These are phyloP conservation scores for Phytopythium oedochilum DNA, from an alignment of 352 stramenopile genomes.

Conservation along the genomic window DNA sequence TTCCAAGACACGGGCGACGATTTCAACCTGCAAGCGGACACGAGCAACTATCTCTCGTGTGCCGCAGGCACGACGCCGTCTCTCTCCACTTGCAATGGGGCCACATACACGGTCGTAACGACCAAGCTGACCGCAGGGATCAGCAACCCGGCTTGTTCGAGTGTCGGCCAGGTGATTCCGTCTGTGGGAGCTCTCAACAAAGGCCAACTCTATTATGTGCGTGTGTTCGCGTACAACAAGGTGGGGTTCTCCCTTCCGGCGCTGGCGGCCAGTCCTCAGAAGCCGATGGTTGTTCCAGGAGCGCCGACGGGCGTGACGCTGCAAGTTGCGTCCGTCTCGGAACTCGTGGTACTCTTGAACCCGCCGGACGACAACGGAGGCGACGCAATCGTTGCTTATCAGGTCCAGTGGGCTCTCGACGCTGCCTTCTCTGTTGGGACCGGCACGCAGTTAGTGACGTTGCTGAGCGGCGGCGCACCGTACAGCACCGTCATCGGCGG, in stretches of 20 bases:
- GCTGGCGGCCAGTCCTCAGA: constrained; percentile 45
- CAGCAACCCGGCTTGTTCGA: constrained; percentile 70
- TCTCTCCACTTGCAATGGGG: constrained; percentile 15
- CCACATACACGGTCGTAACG: constrained; percentile 37
- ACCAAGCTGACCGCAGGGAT: constrained; percentile 69
- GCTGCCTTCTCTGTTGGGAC: constrained; percentile 55
- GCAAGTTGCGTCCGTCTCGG: constrained; percentile 67
- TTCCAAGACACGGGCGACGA: constrained; percentile 87
- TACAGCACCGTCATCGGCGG: constrained; percentile 53
- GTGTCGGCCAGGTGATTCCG: constrained; percentile 71
- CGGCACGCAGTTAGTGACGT: constrained; percentile 18
- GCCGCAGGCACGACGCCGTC: constrained; percentile 1
- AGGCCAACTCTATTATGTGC: constrained; percentile 91
- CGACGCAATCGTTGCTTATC: constrained; percentile 86
- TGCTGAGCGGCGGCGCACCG: constrained; percentile 54
- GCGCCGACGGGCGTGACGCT: constrained; percentile 69
- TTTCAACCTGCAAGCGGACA: constrained; percentile 45
- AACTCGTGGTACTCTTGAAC: constrained; percentile 89
- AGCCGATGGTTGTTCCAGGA: constrained; percentile 77
- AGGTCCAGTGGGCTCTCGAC: constrained; percentile 89
- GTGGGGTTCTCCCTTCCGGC: constrained; percentile 87
- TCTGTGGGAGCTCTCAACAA: constrained; percentile 66
- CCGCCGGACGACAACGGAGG: constrained; percentile 80
- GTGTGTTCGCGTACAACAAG: constrained; percentile 94
- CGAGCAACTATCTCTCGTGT: constrained; percentile 20